Evolutionary conservation across 495 filamentous ascomycete genomes (phyloP), one percentile per base, ranked within the genome.

Genomic region (Hypoxylon fuscum): DNA sequence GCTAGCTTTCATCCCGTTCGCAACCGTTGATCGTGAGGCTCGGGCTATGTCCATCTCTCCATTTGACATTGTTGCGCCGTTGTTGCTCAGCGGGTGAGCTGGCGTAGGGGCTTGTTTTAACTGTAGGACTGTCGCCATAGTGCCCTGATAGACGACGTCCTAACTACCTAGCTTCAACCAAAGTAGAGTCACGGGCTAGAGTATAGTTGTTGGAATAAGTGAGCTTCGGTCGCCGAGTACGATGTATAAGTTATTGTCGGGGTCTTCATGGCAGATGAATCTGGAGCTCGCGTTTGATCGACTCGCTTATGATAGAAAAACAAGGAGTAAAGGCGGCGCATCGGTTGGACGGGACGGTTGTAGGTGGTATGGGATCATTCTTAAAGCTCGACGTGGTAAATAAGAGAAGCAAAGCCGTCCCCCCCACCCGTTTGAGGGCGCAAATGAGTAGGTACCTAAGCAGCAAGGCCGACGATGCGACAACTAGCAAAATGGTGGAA

Each of bases 71-170:
- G 62, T 25, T 12, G 60, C 48, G 54, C 68, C 62, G 50, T 66
- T 68, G 27, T 59, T 68, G 59, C 61, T 71, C 21, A 68, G 73
- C n/a, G 70, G 70, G 59, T 63, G 66, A 35, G 69, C 57, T 47
- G 72, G 72, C 42, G 69, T 62, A n/a, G 74, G 70, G 41, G 68
- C 47, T 31, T 71, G 72, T 47, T 74, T 69, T 35, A 79, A 50
- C 59, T 77, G 74, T 47, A 79, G 69, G 48, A 73, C 62, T 42
- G 72, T 67, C 48, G 72, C 61, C 73, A 77, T 77, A n/a, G 46
- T 48, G 59, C 49, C 43, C 47, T 42, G 34, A 40, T 32, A 9
- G 55, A 59, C 27, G 55, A 51, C 31, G 49, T 40, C 54, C 42
- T 37, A 44, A 48, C 42, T 46, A 27, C 25, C 25, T 27, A 27